A percentile compares a stretch with the other conserved stretches of the same genome.
Conservation (phyloP, 345 rosid genomes). For the Iberis pinnata region DNA sequence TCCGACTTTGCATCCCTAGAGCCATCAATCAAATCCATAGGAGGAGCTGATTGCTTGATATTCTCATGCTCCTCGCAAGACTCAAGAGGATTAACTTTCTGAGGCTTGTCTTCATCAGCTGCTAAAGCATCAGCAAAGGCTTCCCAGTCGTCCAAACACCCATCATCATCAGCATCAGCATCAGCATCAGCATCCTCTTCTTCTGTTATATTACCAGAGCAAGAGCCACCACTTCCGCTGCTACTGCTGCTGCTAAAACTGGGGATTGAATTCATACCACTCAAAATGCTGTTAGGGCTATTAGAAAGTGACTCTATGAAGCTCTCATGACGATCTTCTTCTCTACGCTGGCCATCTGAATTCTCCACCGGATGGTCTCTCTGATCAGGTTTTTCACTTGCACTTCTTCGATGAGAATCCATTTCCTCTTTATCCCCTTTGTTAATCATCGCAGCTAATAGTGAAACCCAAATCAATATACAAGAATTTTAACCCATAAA, state of each 20-base stretch:
- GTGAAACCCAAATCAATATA: background rate
- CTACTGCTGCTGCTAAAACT: slow-evolving; percentile 50
- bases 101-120: slow-evolving; percentile 43
- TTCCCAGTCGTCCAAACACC: slow-evolving; percentile 94
- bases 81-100: slow-evolving; percentile 29
- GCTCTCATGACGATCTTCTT: slow-evolving; percentile 42
- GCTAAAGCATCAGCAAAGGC: slow-evolving; percentile 91
- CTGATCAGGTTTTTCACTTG: slow-evolving; percentile 18
- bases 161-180: slow-evolving; percentile 58
- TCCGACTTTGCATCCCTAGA: slow-evolving; percentile 29
- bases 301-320: slow-evolving; percentile 49
- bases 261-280: slow-evolving; percentile 37
- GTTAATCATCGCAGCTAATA: slow-evolving; percentile 47
- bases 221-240: slow-evolving; percentile 43
- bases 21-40: slow-evolving; percentile 3
- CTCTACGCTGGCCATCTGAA: slow-evolving; percentile 31
- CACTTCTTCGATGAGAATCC: slow-evolving; percentile 2
- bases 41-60: slow-evolving; percentile 22
- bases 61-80: slow-evolving; percentile 23
- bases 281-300: slow-evolving; percentile 35
- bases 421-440: slow-evolving; percentile 47
- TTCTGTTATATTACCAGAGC: slow-evolving; percentile 49
- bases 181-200: slow-evolving; percentile 58
- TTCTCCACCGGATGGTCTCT: slow-evolving; percentile 37
- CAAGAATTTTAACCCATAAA: background rate